phyloP scores from a whole-genome alignment of 208 protist genomes.

The Trypanosoma mega region DNA sequence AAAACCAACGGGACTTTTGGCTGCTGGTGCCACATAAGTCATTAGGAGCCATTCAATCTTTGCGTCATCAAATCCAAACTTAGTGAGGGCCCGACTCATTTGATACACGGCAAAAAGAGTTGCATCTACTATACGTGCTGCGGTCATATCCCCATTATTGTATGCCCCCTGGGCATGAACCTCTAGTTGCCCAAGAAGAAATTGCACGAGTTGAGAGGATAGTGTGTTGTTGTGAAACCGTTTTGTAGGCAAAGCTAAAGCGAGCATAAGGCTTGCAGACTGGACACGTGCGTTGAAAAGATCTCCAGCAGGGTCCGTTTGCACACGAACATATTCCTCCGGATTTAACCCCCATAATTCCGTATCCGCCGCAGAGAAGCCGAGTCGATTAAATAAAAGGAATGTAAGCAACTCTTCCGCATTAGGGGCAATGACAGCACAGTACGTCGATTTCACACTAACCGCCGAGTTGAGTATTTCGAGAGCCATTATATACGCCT shows the following conservation, averaged over 20 bases:
- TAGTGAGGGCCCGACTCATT: constrained; percentile 55
- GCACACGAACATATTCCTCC: constrained; percentile 89
- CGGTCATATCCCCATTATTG: constrained; percentile 38
- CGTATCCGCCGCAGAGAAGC: constrained; percentile 75
- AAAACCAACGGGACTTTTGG: constrained; percentile 68
- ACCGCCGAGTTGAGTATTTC: constrained; percentile 63
- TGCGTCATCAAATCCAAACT: constrained; percentile 56
- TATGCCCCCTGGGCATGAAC: constrained; percentile 38
- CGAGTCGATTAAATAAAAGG: constrained; percentile 88
- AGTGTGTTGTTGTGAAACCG: constrained; percentile 67
- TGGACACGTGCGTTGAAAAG: constrained; percentile 82
- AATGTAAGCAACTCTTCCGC: constrained; percentile 69
- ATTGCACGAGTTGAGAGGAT: constrained; percentile 62
- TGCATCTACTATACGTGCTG: constrained; percentile 72
- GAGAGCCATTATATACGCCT: constrained; percentile 81
- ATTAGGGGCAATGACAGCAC: constrained; percentile 46
- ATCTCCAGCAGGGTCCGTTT: constrained; percentile 73
- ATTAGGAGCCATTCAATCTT: constrained; percentile 82
- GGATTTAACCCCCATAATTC: constrained; percentile 91
- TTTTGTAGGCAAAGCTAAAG: constrained; percentile 50
- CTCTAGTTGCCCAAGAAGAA: constrained; percentile 71
- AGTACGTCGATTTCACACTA: constrained; percentile 42
- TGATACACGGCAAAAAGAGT: constrained; percentile 74
- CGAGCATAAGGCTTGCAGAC: constrained; percentile 67
- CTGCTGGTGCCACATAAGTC: constrained; percentile 72